Percentiles rank a stretch among this genome's conserved stretches.
Conservation (phyloP, 2,329 filamentous ascomycete species). For the Hymenoscyphus albidus region DNA sequence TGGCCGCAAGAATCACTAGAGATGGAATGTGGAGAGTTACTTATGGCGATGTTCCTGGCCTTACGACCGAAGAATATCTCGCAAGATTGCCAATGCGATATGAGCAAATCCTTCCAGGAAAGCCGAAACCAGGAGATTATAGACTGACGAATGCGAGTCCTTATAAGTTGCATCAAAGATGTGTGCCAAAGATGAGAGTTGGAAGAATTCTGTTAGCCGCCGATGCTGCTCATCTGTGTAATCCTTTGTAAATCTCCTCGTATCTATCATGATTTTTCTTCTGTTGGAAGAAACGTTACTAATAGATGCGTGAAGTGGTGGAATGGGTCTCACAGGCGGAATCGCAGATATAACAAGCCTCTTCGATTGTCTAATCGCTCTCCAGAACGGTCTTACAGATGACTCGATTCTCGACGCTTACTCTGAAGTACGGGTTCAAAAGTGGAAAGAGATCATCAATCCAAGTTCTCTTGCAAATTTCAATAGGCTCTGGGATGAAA, state of each 20-base stretch:
- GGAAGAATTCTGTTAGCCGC: slow-evolving; percentile 45
- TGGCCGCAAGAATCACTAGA: slow-evolving; percentile 56
- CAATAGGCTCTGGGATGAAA: slow-evolving; percentile 34
- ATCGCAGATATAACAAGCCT: slow-evolving; percentile 60
- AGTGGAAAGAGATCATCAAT: slow-evolving; percentile 40
- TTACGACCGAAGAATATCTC: slow-evolving; percentile 50
- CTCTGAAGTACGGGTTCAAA: slow-evolving; percentile 37
- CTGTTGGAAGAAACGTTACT: not conserved
- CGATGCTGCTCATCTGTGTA: slow-evolving; percentile 48
- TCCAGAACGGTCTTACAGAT: slow-evolving; percentile 36
- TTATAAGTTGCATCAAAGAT: slow-evolving; percentile 47
- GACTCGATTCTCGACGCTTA: slow-evolving; percentile 41
- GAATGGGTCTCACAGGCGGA: slow-evolving; percentile 59
- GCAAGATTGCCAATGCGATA: slow-evolving; percentile 53
- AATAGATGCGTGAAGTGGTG: slow-evolving; percentile 25
- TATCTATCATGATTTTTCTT: not conserved
- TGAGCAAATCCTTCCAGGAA: slow-evolving; percentile 54
- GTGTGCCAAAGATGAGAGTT: slow-evolving; percentile 43
- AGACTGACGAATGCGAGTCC: slow-evolving; percentile 49
- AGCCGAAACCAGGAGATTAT: slow-evolving; percentile 56
- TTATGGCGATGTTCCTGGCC: slow-evolving; percentile 54
- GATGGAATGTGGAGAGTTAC: slow-evolving; percentile 61
- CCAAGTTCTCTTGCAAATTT: slow-evolving; percentile 42
- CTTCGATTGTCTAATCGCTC: slow-evolving; percentile 51
- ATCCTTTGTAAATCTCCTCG: slow-evolving; percentile 36